A percentile compares a stretch with the other conserved stretches of the same genome.
Evolutionary conservation across 306 rosid species (phyloP).

Genomic region (Cucurbita argyrosperma): DNA sequence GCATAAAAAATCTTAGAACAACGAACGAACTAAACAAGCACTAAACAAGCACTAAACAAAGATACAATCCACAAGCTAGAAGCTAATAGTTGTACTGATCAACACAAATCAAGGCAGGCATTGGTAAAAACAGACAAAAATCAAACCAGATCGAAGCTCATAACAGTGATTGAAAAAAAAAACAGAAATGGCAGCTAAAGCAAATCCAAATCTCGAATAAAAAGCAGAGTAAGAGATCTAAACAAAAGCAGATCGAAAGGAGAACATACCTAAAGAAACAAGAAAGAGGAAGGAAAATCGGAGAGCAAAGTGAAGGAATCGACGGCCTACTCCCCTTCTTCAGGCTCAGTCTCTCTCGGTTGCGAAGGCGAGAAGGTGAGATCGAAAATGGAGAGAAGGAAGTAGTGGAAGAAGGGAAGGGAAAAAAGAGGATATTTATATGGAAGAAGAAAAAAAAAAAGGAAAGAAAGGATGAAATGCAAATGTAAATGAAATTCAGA

Average conservation of each 20-base stretch:
- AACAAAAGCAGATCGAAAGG: neutral
- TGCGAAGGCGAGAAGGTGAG: neutral
- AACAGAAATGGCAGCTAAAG: neutral
- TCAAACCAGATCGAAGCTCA: neutral
- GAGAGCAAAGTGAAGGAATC: neutral
- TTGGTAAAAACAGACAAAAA: neutral
- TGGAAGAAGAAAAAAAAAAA: neutral
- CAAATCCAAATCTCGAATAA: neutral
- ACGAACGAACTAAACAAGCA: neutral
- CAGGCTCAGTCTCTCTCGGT: neutral
- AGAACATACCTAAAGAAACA: neutral
- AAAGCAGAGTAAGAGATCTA: neutral
- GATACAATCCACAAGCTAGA: neutral
- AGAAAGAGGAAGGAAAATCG: neutral
- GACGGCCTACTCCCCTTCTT: neutral
- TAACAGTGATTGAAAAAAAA: neutral
- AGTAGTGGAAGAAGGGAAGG: neutral
- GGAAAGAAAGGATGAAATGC: neutral
- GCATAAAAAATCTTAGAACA: neutral
- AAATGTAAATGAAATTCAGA: neutral
- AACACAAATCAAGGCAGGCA: neutral
- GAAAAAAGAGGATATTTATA: neutral
- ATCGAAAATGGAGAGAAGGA: conserved; percentile 6
- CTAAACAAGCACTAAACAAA: neutral
- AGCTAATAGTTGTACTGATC: neutral